phyloP scores from a whole-genome alignment of 306 rosid species.

The Casuarina equisetifolia region DNA sequence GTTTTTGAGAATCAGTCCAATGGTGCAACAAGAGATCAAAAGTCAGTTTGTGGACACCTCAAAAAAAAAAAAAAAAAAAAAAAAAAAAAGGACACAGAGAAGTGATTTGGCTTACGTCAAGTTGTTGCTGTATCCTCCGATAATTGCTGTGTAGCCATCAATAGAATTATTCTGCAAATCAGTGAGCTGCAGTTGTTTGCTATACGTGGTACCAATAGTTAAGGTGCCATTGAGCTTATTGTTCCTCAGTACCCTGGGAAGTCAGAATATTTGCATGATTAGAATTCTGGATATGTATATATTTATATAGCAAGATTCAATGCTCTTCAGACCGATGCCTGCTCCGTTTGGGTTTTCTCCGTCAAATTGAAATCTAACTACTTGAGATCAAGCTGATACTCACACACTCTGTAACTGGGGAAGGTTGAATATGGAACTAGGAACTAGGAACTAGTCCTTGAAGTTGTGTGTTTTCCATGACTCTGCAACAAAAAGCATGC shows the following conservation, averaged over 20 bases:
- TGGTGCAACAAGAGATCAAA: not conserved
- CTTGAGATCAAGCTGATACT: conserved; percentile 26
- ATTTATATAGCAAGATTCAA: not conserved
- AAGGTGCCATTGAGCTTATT: conserved; percentile 35
- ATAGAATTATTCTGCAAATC: conserved; percentile 29
- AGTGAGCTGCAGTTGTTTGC: conserved; percentile 17
- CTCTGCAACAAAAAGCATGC: conserved; percentile 15
- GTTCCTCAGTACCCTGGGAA: conserved; percentile 29
- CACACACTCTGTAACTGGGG: conserved; percentile 34
- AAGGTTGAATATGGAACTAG: conserved; percentile 30
- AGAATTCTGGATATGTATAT: not conserved
- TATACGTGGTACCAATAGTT: conserved; percentile 9
- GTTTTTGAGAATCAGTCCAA: not conserved
- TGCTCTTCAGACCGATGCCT: not conserved
- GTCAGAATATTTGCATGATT: not conserved
- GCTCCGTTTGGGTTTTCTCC: not conserved
- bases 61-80: conserved; percentile 18
- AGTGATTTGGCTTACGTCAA: conserved; percentile 28
- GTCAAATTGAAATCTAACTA: not conserved
- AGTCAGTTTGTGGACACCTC: not conserved
- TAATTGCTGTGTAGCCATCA: conserved; percentile 1
- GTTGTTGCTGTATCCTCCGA: not conserved
- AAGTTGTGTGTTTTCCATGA: conserved; percentile 31
- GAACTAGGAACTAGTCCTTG: conserved; percentile 31
- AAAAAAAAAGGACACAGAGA: no score